phyloP scores from a whole-genome alignment of 2,329 filamentous ascomycete genomes.

The Monilinia laxa region DNA sequence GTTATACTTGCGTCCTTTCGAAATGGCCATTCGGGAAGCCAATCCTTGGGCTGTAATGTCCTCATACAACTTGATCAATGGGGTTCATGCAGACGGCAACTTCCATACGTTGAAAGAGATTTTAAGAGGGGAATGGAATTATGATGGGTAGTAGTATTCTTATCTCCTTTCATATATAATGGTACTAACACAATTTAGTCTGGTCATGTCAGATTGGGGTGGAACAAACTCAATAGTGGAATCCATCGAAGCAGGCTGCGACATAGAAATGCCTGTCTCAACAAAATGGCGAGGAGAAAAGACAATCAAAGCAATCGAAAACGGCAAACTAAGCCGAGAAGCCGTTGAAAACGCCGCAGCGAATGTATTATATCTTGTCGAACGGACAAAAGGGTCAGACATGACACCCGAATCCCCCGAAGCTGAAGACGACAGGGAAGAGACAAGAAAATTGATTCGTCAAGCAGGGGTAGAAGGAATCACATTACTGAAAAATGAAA shows the following conservation, averaged over 20 bases:
- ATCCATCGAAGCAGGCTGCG: constrained; percentile 55
- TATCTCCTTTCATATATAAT: not conserved
- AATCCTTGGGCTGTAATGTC: constrained; percentile 70
- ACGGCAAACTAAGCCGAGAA: constrained; percentile 48
- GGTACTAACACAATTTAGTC: constrained; percentile 40
- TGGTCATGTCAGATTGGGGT: constrained; percentile 60
- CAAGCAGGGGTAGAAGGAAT: constrained; percentile 61
- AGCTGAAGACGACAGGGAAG: constrained; percentile 54
- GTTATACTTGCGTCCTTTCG: constrained; percentile 72
- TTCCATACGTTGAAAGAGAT: constrained; percentile 55
- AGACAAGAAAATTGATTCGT: constrained; percentile 60
- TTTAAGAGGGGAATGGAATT: constrained; percentile 61
- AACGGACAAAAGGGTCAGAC: constrained; percentile 61
- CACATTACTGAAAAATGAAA: constrained; percentile 64
- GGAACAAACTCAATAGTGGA: constrained; percentile 57
- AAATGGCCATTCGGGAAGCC: constrained; percentile 68
- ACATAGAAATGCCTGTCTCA: constrained; percentile 59
- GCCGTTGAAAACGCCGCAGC: constrained; percentile 59
- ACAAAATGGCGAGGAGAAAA: constrained; percentile 57
- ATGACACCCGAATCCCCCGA: constrained; percentile 58
- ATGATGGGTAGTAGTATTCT: constrained; percentile 51
- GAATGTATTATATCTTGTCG: constrained; percentile 59
- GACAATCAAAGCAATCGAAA: constrained; percentile 52
- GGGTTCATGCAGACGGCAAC: constrained; percentile 59
- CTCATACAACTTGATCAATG: constrained; percentile 67